Conservation (phyloP, 805 yeast species). For the Candida easanensis region DNA sequence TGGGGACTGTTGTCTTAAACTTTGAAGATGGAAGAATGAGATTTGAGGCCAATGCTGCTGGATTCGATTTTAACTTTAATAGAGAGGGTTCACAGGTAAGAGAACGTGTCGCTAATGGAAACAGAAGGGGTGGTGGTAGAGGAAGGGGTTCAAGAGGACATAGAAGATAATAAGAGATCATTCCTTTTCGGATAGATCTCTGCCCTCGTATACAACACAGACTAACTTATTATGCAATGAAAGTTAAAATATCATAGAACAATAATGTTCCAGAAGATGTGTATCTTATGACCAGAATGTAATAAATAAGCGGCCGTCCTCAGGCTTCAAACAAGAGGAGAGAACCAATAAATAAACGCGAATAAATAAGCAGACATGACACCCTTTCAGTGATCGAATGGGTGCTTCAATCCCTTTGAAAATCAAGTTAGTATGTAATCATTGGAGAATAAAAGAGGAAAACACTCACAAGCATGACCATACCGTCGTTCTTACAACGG, state of each 20-base stretch:
- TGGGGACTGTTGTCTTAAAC: slow-evolving; percentile 47
- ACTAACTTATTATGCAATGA: not conserved
- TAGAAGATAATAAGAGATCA: slow-evolving; percentile 8
- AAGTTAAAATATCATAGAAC: too few species aligned
- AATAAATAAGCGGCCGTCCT: slow-evolving; percentile 1
- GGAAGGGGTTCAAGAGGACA: slow-evolving; percentile 23
- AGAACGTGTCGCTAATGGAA: slow-evolving; percentile 18
- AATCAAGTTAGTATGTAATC: slow-evolving; percentile 1
- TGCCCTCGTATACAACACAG: slow-evolving; percentile 13
- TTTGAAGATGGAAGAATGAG: slow-evolving; percentile 46
- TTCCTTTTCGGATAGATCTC: slow-evolving; percentile 1
- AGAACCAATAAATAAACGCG: not conserved
- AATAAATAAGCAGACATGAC: not conserved
- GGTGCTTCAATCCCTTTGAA: slow-evolving; percentile 37
- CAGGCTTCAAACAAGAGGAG: not conserved
- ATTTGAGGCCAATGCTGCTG: slow-evolving; percentile 52
- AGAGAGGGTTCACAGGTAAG: slow-evolving; percentile 24
- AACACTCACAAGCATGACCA: slow-evolving; percentile 48
- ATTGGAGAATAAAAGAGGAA: too few species aligned
- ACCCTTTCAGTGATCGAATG: slow-evolving; percentile 36
- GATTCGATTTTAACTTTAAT: slow-evolving; percentile 62
- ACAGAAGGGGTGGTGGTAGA: slow-evolving; percentile 22
- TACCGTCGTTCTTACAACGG: slow-evolving; percentile 71
- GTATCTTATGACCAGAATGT: not conserved
- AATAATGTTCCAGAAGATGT: not conserved